A percentile compares a stretch with the other conserved stretches of the same genome.
phyloP scores from a whole-genome alignment of 2,329 filamentous ascomycete genomes.

The Lecanosticta acicola region DNA sequence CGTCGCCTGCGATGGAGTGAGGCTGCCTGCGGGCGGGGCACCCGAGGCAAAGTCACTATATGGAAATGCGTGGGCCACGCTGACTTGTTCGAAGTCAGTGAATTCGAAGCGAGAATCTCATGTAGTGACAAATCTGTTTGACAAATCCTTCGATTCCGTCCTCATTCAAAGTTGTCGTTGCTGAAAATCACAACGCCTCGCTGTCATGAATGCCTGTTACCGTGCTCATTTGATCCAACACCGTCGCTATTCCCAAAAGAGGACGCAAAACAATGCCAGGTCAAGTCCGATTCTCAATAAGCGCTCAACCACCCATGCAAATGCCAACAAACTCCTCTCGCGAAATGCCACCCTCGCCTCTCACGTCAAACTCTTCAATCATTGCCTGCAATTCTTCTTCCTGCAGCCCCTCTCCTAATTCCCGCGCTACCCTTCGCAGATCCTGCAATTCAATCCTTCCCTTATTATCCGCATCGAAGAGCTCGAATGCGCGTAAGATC shows the following conservation, averaged over 20 bases:
- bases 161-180: background rate
- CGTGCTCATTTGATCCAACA: background rate
- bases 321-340: conserved; percentile 62
- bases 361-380: conserved; percentile 97
- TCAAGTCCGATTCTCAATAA: background rate
- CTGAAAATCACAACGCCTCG: conserved; percentile 2
- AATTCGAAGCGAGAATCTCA: background rate
- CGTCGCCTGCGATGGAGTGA: too few species aligned
- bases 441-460: conserved; percentile 86
- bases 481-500: conserved; percentile 80
- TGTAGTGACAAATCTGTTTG: background rate
- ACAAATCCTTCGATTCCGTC: background rate
- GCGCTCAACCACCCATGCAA: conserved; percentile 44
- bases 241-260: background rate
- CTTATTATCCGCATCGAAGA: conserved; percentile 91
- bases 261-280: background rate
- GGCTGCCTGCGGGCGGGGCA: too few species aligned
- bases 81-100: too few species aligned
- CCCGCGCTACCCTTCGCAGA: conserved; percentile 77
- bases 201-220: background rate
- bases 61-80: too few species aligned
- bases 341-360: conserved; percentile 74
- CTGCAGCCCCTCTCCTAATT: conserved; percentile 85
- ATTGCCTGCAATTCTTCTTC: conserved; percentile 90
- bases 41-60: too few species aligned